These are phyloP conservation scores for Trypanosoma lewisi DNA, from an alignment of 208 protist species.

Conservation along the genomic window DNA sequence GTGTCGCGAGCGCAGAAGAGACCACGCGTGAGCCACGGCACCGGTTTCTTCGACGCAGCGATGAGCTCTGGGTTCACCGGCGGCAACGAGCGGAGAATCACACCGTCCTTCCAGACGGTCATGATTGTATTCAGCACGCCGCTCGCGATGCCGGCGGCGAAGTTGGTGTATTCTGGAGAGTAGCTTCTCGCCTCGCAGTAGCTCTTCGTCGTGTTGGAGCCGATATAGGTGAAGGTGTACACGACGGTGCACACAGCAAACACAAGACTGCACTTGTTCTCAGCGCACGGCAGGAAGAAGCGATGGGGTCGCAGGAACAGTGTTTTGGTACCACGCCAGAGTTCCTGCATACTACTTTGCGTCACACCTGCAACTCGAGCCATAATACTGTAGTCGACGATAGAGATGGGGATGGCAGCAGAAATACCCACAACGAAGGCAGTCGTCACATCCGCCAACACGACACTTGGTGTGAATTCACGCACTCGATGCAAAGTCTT, in stretches of 20 bases:
- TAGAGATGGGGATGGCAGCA: constrained; percentile 80
- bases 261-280: constrained; percentile 80
- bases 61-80: constrained; percentile 41
- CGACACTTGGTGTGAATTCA: constrained; percentile 44
- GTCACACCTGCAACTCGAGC: constrained; percentile 71
- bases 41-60: constrained; percentile 45
- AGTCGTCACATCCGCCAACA: constrained; percentile 61
- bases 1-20: constrained; percentile 79
- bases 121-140: constrained; percentile 75
- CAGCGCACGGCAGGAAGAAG: constrained; percentile 81
- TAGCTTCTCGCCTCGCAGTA: constrained; percentile 75
- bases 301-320: constrained; percentile 71
- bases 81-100: constrained; percentile 71
- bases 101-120: constrained; percentile 81
- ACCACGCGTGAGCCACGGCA: constrained; percentile 74
- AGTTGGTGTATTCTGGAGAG: constrained; percentile 41
- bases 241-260: constrained; percentile 64
- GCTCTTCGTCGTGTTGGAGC: constrained; percentile 76
- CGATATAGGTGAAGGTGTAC: constrained; percentile 74
- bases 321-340: constrained; percentile 60
- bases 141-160: constrained; percentile 61
- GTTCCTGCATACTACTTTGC: constrained; percentile 68
- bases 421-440: constrained; percentile 62
- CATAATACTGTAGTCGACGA: constrained; percentile 91
- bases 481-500: constrained; percentile 49